These are phyloP conservation scores for Blepharisma japonicum DNA, from an alignment of 73 alveolate genomes.

Conservation along the genomic window DNA sequence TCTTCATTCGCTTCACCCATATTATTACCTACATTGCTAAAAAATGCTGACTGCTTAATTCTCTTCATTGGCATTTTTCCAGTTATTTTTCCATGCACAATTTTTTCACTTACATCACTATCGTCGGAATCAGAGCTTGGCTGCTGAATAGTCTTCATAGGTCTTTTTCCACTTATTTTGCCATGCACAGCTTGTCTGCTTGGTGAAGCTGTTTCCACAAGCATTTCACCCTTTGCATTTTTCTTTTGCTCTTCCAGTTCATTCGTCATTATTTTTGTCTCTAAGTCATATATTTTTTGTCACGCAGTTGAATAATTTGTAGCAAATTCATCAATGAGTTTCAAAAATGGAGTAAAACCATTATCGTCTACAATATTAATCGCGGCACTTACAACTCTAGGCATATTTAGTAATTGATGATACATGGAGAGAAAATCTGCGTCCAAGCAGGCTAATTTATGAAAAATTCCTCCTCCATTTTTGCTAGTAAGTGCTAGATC, in stretches of 20 bases:
- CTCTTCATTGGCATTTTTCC: no score
- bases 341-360: conserved; percentile 81
- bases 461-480: conserved; percentile 50
- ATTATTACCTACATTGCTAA: no score
- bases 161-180: no score
- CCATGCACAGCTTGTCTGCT: no score
- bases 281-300: conserved; percentile 37
- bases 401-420: conserved; percentile 41
- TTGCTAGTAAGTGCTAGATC: conserved; percentile 28
- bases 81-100: no score
- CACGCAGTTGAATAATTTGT: conserved; percentile 32
- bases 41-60: no score
- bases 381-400: conserved; percentile 34
- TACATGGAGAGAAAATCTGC: conserved; percentile 47
- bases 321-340: conserved; percentile 32
- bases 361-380: conserved; percentile 71
- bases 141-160: no score
- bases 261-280: conserved; percentile 29
- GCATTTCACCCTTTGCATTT: not conserved
- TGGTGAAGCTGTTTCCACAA: no score
- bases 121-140: no score
- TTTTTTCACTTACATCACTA: no score
- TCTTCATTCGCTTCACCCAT: no score
- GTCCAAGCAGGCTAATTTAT: conserved; percentile 8
- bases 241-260: conserved; percentile 37